A percentile compares a stretch with the other conserved stretches of the same genome.
phyloP scores from a whole-genome alignment of 371 early-diverging fungal species.

The Enterocytospora artemiae region DNA sequence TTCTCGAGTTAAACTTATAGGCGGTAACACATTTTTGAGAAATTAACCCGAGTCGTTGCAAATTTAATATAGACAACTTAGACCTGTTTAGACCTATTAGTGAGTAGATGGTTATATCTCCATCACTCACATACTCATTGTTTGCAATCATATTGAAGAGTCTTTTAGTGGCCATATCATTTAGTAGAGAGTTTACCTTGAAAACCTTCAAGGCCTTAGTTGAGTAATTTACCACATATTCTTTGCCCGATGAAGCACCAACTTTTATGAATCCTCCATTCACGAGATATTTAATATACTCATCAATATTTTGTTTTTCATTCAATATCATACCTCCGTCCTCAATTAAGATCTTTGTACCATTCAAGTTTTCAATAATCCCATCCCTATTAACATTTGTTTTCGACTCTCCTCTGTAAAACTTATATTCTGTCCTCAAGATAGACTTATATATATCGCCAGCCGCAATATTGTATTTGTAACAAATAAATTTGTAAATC shows the following conservation, averaged over 20 bases:
- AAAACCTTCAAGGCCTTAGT: slow-evolving; percentile 7
- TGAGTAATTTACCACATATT: slow-evolving; percentile 4
- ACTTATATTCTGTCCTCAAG: slow-evolving; percentile 3
- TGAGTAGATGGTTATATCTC: slow-evolving; percentile 28
- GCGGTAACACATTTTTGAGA: slow-evolving; percentile 6
- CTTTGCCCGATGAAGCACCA: slow-evolving; percentile 6
- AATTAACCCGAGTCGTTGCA: slow-evolving; percentile 25
- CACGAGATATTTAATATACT: slow-evolving; percentile 36
- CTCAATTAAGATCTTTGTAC: slow-evolving; percentile 9
- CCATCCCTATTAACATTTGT: slow-evolving; percentile 1
- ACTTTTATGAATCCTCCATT: slow-evolving; percentile 16
- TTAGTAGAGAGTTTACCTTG: slow-evolving; percentile 15
- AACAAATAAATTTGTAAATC: neutral
- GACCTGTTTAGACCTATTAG: slow-evolving; percentile 7
- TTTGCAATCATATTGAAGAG: slow-evolving; percentile 27
- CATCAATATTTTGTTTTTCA: slow-evolving; percentile 24
- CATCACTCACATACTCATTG: slow-evolving; percentile 13
- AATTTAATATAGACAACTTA: slow-evolving; percentile 16
- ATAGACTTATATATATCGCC: slow-evolving; percentile 24
- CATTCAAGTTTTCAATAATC: slow-evolving; percentile 21
- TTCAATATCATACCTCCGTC: slow-evolving; percentile 18
- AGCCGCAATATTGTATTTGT: slow-evolving; percentile 23
- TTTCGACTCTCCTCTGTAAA: no score
- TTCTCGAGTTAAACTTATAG: slow-evolving; percentile 3
- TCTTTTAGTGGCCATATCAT: slow-evolving; percentile 8